A percentile compares a stretch with the other conserved stretches of the same genome.
These are phyloP conservation scores for Phaeoacremonium minimum DNA, from an alignment of 2,329 filamentous ascomycete species.

Conservation along the genomic window DNA sequence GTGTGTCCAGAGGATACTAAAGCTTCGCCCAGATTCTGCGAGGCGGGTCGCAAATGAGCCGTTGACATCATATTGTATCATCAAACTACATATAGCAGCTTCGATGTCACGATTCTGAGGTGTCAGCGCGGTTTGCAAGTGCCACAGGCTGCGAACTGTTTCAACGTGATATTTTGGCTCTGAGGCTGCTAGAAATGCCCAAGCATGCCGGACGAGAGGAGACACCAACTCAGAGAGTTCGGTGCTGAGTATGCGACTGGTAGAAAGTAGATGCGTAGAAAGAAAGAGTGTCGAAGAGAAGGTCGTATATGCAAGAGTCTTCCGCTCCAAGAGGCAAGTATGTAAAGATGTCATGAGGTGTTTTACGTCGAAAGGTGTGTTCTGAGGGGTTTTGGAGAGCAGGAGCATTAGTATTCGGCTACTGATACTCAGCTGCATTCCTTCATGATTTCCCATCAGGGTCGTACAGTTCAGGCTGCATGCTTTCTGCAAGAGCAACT, in stretches of 20 bases:
- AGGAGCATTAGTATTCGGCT: conserved; percentile 56
- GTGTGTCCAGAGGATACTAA: conserved; percentile 80
- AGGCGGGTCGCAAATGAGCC: conserved; percentile 42
- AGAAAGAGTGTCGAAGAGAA: conserved; percentile 58
- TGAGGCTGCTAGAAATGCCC: conserved; percentile 75
- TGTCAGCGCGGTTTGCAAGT: conserved; percentile 71
- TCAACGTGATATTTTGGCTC: conserved; percentile 94
- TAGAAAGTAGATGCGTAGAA: conserved; percentile 49
- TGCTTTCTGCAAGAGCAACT: conserved; percentile 60
- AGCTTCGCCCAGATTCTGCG: conserved; percentile 63
- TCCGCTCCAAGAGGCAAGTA: conserved; percentile 33
- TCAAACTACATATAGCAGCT: conserved; percentile 67
- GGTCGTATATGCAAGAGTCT: conserved; percentile 41
- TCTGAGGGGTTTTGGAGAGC: conserved; percentile 45
- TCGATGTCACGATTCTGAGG: conserved; percentile 70
- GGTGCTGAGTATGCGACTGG: conserved; percentile 44
- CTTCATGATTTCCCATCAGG: conserved; percentile 24
- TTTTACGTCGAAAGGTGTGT: conserved; percentile 39
- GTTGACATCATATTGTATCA: conserved; percentile 50
- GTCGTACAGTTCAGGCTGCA: conserved; percentile 45
- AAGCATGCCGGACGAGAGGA: conserved; percentile 67
- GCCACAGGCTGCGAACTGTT: conserved; percentile 80
- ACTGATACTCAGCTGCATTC: conserved; percentile 44
- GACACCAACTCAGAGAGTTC: conserved; percentile 61
- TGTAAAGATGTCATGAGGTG: conserved; percentile 47